Conservation (phyloP, 1,139 yeast species). For the Kluyveromyces sp. region DNA sequence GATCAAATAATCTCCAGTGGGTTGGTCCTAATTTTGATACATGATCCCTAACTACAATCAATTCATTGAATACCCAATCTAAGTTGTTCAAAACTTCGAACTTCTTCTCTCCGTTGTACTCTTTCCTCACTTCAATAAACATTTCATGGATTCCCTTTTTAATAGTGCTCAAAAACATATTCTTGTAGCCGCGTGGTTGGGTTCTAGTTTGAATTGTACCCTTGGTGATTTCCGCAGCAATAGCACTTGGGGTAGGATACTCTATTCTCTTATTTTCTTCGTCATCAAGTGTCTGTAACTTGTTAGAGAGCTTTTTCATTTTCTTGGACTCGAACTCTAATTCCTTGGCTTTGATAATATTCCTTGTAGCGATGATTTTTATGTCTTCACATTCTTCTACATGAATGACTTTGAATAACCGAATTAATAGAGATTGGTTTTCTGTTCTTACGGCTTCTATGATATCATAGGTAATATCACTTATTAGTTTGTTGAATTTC, state of each 20-base stretch:
- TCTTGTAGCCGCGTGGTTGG: slow-evolving; percentile 53
- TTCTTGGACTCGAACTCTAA: slow-evolving; percentile 25
- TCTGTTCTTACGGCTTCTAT: slow-evolving; percentile 66
- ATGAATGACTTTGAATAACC: slow-evolving; percentile 70
- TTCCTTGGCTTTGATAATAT: slow-evolving; percentile 35
- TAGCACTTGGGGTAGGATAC: slow-evolving; percentile 24
- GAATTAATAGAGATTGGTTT: slow-evolving; percentile 59
- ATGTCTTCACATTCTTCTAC: slow-evolving; percentile 74
- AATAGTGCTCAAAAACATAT: slow-evolving; percentile 54
- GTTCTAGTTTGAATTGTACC: slow-evolving; percentile 38
- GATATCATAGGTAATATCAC: slow-evolving; percentile 51
- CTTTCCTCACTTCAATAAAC: slow-evolving; percentile 56
- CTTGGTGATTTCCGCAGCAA: slow-evolving; percentile 32
- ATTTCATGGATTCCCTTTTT: slow-evolving; percentile 56
- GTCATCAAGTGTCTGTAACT: slow-evolving; percentile 12
- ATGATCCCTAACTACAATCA: slow-evolving; percentile 54
- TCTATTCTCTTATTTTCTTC: slow-evolving; percentile 10
- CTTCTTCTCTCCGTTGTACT: slow-evolving; percentile 42
- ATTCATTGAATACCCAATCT: slow-evolving; percentile 80
- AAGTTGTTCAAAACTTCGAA: slow-evolving; percentile 61
- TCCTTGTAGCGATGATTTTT: slow-evolving; percentile 45
- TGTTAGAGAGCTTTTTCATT: slow-evolving; percentile 24
- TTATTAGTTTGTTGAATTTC: slow-evolving; percentile 61
- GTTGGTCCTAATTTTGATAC: slow-evolving; percentile 54
- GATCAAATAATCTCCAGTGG: slow-evolving; percentile 64